Evolutionary conservation across 2,329 filamentous ascomycete genomes (phyloP).

Genomic region (Tolypocladium tropicale): DNA sequence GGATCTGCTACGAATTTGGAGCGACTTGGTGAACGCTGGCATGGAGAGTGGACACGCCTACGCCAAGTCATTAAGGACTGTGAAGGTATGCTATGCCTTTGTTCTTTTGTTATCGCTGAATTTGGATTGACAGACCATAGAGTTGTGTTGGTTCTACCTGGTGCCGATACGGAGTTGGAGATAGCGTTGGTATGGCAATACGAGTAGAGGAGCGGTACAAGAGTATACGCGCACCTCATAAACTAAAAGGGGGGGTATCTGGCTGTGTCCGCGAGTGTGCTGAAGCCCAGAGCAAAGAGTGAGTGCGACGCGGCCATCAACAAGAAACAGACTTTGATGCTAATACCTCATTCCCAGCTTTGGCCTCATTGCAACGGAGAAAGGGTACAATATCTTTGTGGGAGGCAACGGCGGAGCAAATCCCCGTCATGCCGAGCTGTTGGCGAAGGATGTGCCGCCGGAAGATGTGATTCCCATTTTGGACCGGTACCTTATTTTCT

Average conservation of each 20-base stretch:
- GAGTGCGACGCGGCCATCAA: constrained; percentile 14
- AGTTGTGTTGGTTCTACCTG: constrained; percentile 85
- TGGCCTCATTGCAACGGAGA: constrained; percentile 83
- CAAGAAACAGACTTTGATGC: not conserved
- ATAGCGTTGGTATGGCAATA: constrained; percentile 85
- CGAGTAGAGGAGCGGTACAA: constrained; percentile 85
- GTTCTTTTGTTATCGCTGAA: too few relatives aligned
- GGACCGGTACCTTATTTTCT: constrained; percentile 86
- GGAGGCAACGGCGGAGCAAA: constrained; percentile 84
- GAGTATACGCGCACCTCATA: constrained; percentile 79
- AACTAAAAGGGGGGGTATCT: constrained; percentile 83
- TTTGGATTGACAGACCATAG: constrained; percentile 7
- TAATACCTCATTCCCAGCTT: constrained; percentile 41
- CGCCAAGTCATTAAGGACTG: constrained; percentile 77
- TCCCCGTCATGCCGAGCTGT: constrained; percentile 69
- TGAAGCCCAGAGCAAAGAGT: constrained; percentile 88
- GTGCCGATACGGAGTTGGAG: constrained; percentile 82
- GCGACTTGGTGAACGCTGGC: constrained; percentile 66
- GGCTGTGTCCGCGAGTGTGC: constrained; percentile 90
- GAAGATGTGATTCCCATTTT: constrained; percentile 75
- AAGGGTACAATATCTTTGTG: constrained; percentile 88
- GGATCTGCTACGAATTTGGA: constrained; percentile 75
- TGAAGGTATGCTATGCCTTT: constrained; percentile 40
- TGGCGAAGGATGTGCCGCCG: constrained; percentile 77
- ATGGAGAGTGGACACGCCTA: constrained; percentile 91